A percentile compares a stretch with the other conserved stretches of the same genome.
Conservation (phyloP, 805 yeast species). For the Saccharomycopsis vini region DNA sequence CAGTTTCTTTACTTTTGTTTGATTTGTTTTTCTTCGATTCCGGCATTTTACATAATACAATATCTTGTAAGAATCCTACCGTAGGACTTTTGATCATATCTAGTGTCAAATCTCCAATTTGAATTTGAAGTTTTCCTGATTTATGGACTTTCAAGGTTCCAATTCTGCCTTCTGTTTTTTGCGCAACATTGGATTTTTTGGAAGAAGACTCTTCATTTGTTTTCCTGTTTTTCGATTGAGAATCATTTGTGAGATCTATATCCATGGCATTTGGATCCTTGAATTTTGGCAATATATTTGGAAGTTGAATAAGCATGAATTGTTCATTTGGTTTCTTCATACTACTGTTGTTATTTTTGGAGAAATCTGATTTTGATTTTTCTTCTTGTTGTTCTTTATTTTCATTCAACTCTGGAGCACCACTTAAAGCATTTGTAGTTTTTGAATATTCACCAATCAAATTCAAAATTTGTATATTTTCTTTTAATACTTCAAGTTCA, state of each 20-base stretch:
- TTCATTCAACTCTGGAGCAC: neutral
- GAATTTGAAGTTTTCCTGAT: slow-evolving; percentile 73
- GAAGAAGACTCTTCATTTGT: neutral
- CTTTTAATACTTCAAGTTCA: slow-evolving; percentile 9
- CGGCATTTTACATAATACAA: slow-evolving; percentile 7
- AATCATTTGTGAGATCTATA: slow-evolving; percentile 18
- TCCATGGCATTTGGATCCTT: slow-evolving; percentile 13
- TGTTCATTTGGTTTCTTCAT: slow-evolving; percentile 19
- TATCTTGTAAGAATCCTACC: slow-evolving; percentile 61
- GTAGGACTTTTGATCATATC: slow-evolving; percentile 68
- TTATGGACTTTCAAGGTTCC: slow-evolving; percentile 72
- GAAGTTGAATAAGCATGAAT: slow-evolving; percentile 40
- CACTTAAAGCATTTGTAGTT: neutral
- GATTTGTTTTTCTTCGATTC: neutral
- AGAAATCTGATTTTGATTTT: neutral
- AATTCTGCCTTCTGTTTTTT: slow-evolving; percentile 40
- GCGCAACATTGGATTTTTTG: neutral
- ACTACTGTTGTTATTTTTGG: neutral
- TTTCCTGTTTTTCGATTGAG: slow-evolving; percentile 14
- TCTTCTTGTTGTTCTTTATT: neutral
- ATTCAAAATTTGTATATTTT: slow-evolving; percentile 10
- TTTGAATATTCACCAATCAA: slow-evolving; percentile 8
- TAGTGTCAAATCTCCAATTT: slow-evolving; percentile 59
- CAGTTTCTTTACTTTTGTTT: neutral
- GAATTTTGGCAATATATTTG: slow-evolving; percentile 36